Base-by-base conservation (phyloP, 2,329 filamentous ascomycete genomes). In the Penicillium rolfsii region DNA sequence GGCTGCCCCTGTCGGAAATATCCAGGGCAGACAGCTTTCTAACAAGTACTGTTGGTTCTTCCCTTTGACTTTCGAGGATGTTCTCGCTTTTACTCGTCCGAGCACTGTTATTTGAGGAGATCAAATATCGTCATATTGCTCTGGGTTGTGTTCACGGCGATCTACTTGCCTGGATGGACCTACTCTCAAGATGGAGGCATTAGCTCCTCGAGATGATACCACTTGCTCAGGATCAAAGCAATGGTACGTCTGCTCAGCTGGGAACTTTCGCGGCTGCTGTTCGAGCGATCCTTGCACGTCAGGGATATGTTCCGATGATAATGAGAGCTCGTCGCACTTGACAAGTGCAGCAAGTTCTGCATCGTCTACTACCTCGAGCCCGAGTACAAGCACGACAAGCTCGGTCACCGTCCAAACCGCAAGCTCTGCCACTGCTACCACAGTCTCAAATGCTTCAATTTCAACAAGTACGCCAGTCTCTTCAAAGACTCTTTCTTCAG, bases 241-340 rank as follows among this genome's bases (percentile, higher is more conserved):
- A 50, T 75, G 63, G 63, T 76, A 75, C 67, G 61, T 68, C 36
- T 74, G 74, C 53, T 56, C 57, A 3, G 58, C 38, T 43, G 69
- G 68, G 0, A 33, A 53, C 33, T 76, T 68, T 54, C 59, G 41
- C 35, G 75, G 74, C 48, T 77, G 75, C 56, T 77, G 75, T 50
- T 72, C 72, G 9, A 64, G 64, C 14, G 65, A 76, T 59, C 73
- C 74, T 28, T 76, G 75, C 58, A 63, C 59, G 11, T 58, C 58
- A 35, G 73, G 72, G 1, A 38, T 70, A 2, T 77, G 74, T 66
- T 70, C 69, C 9, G 71, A 73, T 36, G 61, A 67, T 33, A 50
- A 59, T 16, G 46, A 22, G 46, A 45, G 11, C 5, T 35, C 14
- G 14, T 52, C 22, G 26, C 52, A 22, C 5, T 41, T 24, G n/a